Evolutionary conservation across 108 stramenopile genomes (phyloP).

Genomic region (Cyclotella kingstonii): DNA sequence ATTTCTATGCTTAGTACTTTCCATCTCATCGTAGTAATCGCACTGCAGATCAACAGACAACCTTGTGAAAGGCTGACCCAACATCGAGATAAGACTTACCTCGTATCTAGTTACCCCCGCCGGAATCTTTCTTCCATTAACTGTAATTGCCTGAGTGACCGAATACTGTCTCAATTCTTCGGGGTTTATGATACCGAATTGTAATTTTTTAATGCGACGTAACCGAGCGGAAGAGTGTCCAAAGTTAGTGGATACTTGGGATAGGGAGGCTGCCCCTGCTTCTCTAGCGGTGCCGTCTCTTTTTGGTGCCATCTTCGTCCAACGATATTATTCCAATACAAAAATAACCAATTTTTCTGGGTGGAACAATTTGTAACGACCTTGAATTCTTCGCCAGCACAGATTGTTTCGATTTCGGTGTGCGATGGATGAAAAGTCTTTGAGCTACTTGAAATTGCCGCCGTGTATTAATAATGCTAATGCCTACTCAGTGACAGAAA

Average conservation of each 20-base stretch:
- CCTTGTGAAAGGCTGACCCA: not conserved
- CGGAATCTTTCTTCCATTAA: conserved; percentile 89
- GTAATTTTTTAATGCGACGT: conserved; percentile 90
- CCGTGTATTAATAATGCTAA: too few relatives aligned
- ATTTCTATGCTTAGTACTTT: too few relatives aligned
- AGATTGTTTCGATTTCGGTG: too few relatives aligned
- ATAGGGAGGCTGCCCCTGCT: conserved; percentile 79
- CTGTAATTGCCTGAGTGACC: conserved; percentile 91
- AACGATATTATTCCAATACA: not conserved
- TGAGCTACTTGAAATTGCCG: too few relatives aligned
- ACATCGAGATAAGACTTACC: conserved; percentile 11
- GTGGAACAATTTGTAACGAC: not conserved
- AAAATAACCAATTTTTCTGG: not conserved
- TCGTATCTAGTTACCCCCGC: conserved; percentile 90
- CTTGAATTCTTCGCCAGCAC: not conserved
- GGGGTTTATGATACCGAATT: conserved; percentile 96
- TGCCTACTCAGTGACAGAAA: too few relatives aligned
- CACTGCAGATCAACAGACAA: conserved; percentile 5
- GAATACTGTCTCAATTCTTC: conserved; percentile 93
- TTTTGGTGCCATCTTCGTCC: conserved; percentile 29
- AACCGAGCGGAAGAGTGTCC: conserved; percentile 89
- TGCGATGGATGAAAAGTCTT: too few relatives aligned
- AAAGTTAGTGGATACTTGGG: conserved; percentile 88
- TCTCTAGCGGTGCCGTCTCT: conserved; percentile 48
- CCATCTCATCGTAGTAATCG: too few relatives aligned